phyloP scores from a whole-genome alignment of 2,329 filamentous ascomycete species.

The Apiospora rasikravindrae region DNA sequence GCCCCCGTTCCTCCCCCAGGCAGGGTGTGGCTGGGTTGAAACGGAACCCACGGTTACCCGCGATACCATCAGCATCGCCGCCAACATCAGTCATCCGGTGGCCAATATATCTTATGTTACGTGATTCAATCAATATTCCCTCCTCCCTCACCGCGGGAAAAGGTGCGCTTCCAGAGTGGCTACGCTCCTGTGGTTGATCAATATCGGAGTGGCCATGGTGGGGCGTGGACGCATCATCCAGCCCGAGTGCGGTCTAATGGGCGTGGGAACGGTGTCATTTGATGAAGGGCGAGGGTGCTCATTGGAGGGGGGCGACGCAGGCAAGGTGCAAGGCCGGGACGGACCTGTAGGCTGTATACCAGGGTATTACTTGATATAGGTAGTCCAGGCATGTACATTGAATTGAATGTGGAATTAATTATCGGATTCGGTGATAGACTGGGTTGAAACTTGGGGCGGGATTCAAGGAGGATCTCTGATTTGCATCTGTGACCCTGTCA shows the following conservation, averaged over 20 bases:
- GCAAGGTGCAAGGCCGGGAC: background rate
- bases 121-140: background rate
- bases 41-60: background rate
- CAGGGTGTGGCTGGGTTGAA: constrained; percentile 5
- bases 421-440: background rate
- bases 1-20: too few species aligned
- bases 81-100: constrained; percentile 1
- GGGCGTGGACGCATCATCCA: background rate
- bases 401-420: background rate
- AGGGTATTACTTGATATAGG: constrained; percentile 5
- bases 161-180: background rate
- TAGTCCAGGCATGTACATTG: background rate
- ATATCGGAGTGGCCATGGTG: constrained; percentile 8
- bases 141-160: background rate
- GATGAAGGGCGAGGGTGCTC: background rate
- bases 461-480: constrained; percentile 10
- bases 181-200: background rate
- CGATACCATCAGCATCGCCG: constrained; percentile 14
- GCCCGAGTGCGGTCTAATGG: constrained; percentile 6
- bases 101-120: background rate
- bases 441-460: background rate
- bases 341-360: background rate
- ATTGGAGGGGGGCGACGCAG: background rate
- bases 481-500: background rate
- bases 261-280: background rate